Percentiles rank a stretch among this genome's conserved stretches.
Conservation (phyloP, 345 rosid genomes). For the Hevea brasiliensis region DNA sequence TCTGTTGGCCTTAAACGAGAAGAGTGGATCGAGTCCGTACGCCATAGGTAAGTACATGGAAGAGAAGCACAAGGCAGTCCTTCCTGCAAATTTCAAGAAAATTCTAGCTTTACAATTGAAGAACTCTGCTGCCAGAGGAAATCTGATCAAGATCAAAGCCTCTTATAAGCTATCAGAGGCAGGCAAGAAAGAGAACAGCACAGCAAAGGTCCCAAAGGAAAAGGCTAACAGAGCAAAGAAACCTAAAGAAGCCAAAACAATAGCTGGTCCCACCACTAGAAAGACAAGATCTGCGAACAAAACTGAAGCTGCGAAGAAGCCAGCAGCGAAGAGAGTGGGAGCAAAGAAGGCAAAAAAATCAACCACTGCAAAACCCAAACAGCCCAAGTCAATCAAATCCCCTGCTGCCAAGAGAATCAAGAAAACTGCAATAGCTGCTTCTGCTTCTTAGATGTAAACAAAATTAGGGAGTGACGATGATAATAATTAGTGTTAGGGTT, state of each 20-base stretch:
- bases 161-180: conserved; percentile 66
- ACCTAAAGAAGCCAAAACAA: background rate
- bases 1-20: conserved; percentile 55
- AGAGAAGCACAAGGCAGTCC: conserved; percentile 65
- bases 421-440: conserved; percentile 41
- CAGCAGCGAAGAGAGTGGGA: conserved; percentile 25
- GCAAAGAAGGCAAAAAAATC: conserved; percentile 41
- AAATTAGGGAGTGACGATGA: background rate
- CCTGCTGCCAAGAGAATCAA: conserved; percentile 44
- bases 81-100: conserved; percentile 69
- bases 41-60: conserved; percentile 81
- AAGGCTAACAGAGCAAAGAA: conserved; percentile 7
- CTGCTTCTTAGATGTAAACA: conserved; percentile 15
- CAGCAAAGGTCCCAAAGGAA: background rate
- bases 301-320: conserved; percentile 31
- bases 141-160: conserved; percentile 75
- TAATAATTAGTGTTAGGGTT: too few species aligned
- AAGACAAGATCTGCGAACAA: conserved; percentile 41
- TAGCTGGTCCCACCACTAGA: conserved; percentile 9
- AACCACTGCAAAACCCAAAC: conserved; percentile 40
- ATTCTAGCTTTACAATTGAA: conserved; percentile 63
- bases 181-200: conserved; percentile 19
- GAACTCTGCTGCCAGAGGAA: conserved; percentile 64
- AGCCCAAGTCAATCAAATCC: conserved; percentile 45
- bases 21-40: conserved; percentile 77